Conservation (phyloP, 75 land plant species). For the Picea sitchensis region DNA sequence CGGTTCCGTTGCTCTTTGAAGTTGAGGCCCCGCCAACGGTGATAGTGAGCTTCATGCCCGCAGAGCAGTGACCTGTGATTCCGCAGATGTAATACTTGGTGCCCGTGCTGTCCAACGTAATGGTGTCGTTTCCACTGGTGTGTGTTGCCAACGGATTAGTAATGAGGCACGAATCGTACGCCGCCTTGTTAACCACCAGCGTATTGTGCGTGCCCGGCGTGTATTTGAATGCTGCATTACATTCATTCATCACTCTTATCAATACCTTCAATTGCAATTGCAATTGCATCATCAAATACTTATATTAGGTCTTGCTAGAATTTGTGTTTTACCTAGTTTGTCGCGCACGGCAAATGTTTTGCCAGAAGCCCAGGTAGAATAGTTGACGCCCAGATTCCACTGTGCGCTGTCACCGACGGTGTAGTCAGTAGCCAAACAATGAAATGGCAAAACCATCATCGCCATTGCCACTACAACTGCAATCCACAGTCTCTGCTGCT, state of each 20-base stretch:
- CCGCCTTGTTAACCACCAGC: slow-evolving; percentile 6
- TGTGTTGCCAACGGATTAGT: not conserved
- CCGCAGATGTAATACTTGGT: slow-evolving; percentile 5
- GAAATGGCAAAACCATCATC: too few relatives aligned
- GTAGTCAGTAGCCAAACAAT: not conserved
- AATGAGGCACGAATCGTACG: not conserved
- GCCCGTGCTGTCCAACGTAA: not conserved
- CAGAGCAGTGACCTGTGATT: slow-evolving; percentile 1
- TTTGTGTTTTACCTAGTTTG: not conserved
- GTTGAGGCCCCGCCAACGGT: not conserved
- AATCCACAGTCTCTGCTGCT: too few relatives aligned
- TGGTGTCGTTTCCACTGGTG: not conserved
- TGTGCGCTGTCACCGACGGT: not conserved
- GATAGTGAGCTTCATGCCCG: slow-evolving; percentile 21
- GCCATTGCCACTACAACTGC: too few relatives aligned
- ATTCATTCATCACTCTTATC: not conserved
- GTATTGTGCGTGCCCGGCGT: not conserved
- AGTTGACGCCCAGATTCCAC: slow-evolving; percentile 2
- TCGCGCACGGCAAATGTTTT: not conserved
- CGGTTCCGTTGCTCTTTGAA: too few relatives aligned
- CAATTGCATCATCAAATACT: not conserved
- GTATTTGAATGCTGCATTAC: slow-evolving; percentile 8
- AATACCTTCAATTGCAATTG: not conserved
- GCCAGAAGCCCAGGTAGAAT: not conserved
- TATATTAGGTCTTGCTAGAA: not conserved